A percentile compares a stretch with the other conserved stretches of the same genome.
phyloP scores from a whole-genome alignment of 2,329 filamentous ascomycete species.

The Fusarium verrucosum region DNA sequence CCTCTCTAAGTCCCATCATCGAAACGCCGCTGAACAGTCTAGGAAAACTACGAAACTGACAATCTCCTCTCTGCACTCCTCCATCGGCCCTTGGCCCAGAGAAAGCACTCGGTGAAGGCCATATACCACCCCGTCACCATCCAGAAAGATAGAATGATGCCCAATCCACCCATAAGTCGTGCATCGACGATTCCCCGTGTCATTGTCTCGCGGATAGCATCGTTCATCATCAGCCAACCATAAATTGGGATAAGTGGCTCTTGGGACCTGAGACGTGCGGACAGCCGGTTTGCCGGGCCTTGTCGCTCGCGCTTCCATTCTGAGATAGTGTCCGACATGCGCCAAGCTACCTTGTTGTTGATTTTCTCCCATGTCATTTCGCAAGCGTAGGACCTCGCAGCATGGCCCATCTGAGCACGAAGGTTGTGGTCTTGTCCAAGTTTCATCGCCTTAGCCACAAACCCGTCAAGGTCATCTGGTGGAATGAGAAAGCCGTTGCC shows the following conservation, averaged over 20 bases:
- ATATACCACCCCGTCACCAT: slow-evolving; percentile 60
- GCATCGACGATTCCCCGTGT: slow-evolving; percentile 54
- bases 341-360: slow-evolving; percentile 74
- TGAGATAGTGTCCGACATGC: slow-evolving; percentile 65
- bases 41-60: slow-evolving; percentile 19
- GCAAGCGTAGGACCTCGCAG: slow-evolving; percentile 65
- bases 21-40: neutral
- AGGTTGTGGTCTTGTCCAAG: slow-evolving; percentile 58
- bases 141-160: slow-evolving; percentile 60
- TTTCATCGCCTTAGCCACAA: slow-evolving; percentile 62
- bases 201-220: slow-evolving; percentile 50
- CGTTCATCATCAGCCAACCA: slow-evolving; percentile 57
- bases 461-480: slow-evolving; percentile 66
- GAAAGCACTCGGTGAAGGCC: slow-evolving; percentile 56
- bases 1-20: neutral
- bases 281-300: slow-evolving; percentile 11
- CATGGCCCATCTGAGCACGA: slow-evolving; percentile 56
- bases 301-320: slow-evolving; percentile 52
- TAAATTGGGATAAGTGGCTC: slow-evolving; percentile 53
- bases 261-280: slow-evolving; percentile 32
- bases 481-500: slow-evolving; percentile 69
- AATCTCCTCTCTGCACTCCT: slow-evolving; percentile 43
- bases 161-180: slow-evolving; percentile 56
- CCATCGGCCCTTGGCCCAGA: slow-evolving; percentile 52
- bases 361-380: slow-evolving; percentile 77